Base-by-base conservation (phyloP, 208 protist species). In the Trypanosoma lewisi region DNA sequence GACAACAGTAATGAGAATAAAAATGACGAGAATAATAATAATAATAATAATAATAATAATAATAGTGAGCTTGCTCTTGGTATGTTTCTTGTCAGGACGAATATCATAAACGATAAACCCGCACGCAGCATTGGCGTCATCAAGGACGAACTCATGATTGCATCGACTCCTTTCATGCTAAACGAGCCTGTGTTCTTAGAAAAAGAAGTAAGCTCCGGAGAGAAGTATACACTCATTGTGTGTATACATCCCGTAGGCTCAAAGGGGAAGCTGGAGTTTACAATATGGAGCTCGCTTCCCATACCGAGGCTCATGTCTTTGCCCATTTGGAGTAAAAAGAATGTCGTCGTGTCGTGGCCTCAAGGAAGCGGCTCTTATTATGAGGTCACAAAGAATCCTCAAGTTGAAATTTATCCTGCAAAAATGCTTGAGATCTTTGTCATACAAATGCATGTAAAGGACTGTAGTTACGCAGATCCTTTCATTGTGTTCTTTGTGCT, bases 401-500 rank as follows among this genome's bases (percentile, higher is more conserved):
- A 96, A 70, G 69, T 96, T 39, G 90, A 96, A 70, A 67, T 96
- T 45, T 80, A 73, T 21, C 70, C 75, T 23, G 56, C 78, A 31
- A 67, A 58, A 27, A 48, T 78, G 0, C 36, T 75, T 34, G 72
- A 83, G 36, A 73, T 74, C 5, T 81, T 94, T 53, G 78, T 88
- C 33, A 70, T 94, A 14, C 67, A 74, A 31, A 78, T 96, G 78
- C 66, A 64, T 0, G 58, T 94, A 59, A 34, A 58, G 0, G 78
- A 88, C 7, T 83, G 78, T 70, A 82, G 75, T 50, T 75, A 70
- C 58, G 69, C 65, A 28, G 64, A 76, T 37, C 82, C 87, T 2
- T 66, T 85, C 16, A 86, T 96, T 50, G 78, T 88, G 39, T 77
- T 96, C 34, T 82, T 77, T 50, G 75, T 93, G 2, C 31, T 93